Evolutionary conservation across 2,329 filamentous ascomycete genomes (phyloP), one percentile per base, ranked within the genome.

Genomic region (Aspergillus melleus): DNA sequence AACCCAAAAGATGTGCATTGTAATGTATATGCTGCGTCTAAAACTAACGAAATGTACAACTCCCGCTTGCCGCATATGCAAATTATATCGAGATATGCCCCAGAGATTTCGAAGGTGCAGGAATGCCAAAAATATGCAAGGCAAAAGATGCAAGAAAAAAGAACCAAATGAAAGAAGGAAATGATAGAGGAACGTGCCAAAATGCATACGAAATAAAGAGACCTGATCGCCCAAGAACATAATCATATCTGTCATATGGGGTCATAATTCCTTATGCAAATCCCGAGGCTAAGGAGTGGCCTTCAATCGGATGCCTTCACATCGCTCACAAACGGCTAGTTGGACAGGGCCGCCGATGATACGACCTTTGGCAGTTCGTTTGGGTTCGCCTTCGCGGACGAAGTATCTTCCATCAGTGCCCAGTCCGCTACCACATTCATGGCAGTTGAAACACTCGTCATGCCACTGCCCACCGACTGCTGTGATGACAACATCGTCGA

Each of bases 391-490:
- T 54, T 85, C 84, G 39, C 84, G 79, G 11, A 88, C 77, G 66
- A 89, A 89, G 72, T 88, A 89, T 52, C 84, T 74, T 1, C 86
- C 86, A 60, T 88, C 86, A 5, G 82, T 67, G 4, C 79, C 81
- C 66, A 89, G 88, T 0, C 80, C 82, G 30, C 81, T 81, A 24
- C 81, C 81, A 68, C 86, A 89, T 68, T 87, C 85, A 79, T 86
- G 75, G 73, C 95, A 99, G 58, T 88, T 87, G 79, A 99, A 99
- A 76, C 95, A 99, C 61, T 87, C 83, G 57, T 91, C 88, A 77
- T 99, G 95, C 93, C 95, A 99, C 79, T 98, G 94, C 12, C 87
- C 88, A 5, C 92, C 94, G 49, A 99, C 81, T 0, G 95, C 95
- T 72, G 90, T 89, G 20, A 99, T 88, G 60, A 97, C 96, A 72